Percentiles rank a stretch among this genome's conserved stretches.
phyloP scores from a whole-genome alignment of 1,139 yeast genomes.

The Fermentozyma sake region DNA sequence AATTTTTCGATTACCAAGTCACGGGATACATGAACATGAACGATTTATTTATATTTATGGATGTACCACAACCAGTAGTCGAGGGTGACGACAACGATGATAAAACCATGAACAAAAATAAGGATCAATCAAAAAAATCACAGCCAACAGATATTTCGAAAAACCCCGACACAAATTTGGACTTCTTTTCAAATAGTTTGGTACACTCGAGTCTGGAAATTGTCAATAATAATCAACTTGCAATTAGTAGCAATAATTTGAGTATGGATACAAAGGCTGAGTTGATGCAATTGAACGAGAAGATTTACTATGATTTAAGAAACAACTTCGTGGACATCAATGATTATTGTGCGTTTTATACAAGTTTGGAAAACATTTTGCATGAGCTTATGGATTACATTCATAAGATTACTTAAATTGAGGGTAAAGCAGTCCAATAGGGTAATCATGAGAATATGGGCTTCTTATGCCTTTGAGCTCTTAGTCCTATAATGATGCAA shows the following conservation, averaged over 20 bases:
- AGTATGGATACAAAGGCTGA: constrained; percentile 17
- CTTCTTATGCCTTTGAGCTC: background rate
- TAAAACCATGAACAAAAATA: constrained; percentile 1
- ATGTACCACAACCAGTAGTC: constrained; percentile 38
- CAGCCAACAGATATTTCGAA: background rate
- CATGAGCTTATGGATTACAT: constrained; percentile 36
- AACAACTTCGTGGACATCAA: constrained; percentile 44
- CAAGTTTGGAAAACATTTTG: constrained; percentile 38
- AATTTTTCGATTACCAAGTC: constrained; percentile 39
- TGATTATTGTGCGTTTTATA: constrained; percentile 44
- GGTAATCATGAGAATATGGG: constrained; percentile 4
- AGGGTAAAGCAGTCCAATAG: background rate
- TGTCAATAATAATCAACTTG: constrained; percentile 7
- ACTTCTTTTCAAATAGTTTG: too few relatives aligned
- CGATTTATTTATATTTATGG: constrained; percentile 40
- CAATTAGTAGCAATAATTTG: constrained; percentile 7
- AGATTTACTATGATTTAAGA: constrained; percentile 38
- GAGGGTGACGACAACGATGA: constrained; percentile 8
- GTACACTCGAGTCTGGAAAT: too few relatives aligned
- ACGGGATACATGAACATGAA: constrained; percentile 37
- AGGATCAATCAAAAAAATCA: background rate
- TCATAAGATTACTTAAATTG: constrained; percentile 1
- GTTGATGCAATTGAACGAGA: constrained; percentile 32
- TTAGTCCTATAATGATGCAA: background rate
- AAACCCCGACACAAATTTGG: background rate